Evolutionary conservation across 1,284 basidiomycete species (phyloP).

Genomic region (Naganishia cerealis): DNA sequence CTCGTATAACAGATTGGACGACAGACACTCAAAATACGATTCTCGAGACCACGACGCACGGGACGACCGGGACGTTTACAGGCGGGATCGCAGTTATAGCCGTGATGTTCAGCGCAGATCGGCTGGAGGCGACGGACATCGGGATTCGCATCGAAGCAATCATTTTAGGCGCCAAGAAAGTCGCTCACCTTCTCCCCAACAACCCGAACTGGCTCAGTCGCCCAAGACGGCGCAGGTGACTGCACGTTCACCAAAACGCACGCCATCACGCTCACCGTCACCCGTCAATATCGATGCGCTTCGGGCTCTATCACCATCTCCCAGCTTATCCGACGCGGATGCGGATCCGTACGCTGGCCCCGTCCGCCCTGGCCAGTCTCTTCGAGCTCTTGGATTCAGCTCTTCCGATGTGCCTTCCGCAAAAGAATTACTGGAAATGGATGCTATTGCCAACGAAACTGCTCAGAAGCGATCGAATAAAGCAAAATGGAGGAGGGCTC

Average conservation of each 20-base stretch:
- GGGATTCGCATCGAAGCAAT: slow-evolving; percentile 8
- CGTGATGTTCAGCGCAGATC: background rate
- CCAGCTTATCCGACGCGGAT: slow-evolving; percentile 47
- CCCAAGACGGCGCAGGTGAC: slow-evolving; percentile 15
- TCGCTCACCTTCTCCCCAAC: slow-evolving; percentile 31
- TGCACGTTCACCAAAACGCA: slow-evolving; percentile 28
- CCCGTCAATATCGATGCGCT: slow-evolving; percentile 35
- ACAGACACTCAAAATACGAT: slow-evolving; percentile 1
- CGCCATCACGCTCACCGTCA: slow-evolving; percentile 38
- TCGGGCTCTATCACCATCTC: slow-evolving; percentile 23
- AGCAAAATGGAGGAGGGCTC: slow-evolving; percentile 66
- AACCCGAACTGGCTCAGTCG: background rate
- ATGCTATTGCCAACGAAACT: slow-evolving; percentile 64
- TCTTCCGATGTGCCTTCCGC: slow-evolving; percentile 77
- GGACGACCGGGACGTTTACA: background rate
- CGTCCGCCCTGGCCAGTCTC: slow-evolving; percentile 54
- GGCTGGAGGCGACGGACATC: slow-evolving; percentile 11
- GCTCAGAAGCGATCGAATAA: slow-evolving; percentile 69
- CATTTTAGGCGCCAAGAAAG: slow-evolving; percentile 29
- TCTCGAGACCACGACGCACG: background rate
- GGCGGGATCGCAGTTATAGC: slow-evolving; percentile 12
- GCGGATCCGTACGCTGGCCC: slow-evolving; percentile 45
- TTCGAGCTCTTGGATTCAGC: slow-evolving; percentile 62
- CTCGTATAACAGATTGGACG: background rate
- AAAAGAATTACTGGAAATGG: slow-evolving; percentile 72